Evolutionary conservation across 371 early-diverging fungal genomes (phyloP), one percentile per base, ranked within the genome.

Genomic region (Syncephalastrum sp.): DNA sequence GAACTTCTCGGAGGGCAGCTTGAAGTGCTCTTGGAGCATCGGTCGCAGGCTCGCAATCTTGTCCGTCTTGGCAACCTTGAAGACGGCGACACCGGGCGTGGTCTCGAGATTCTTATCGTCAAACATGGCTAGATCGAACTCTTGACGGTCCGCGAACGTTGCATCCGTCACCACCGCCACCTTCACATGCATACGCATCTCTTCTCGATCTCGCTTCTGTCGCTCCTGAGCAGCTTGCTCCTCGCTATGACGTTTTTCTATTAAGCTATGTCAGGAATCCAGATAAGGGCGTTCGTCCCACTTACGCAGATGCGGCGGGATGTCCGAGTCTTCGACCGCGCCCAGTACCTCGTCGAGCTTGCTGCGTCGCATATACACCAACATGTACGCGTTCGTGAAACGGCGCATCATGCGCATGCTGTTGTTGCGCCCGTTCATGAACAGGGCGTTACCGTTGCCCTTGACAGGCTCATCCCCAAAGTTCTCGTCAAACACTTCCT

Each of bases 331-430:
- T 0, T 74, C 58, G 8, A 93, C 73, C 0, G 87, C 85, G 23
- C 78, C 81, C 56, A 95, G 77, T 1, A 96, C 82, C 25, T 81
- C 65, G 33, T 86, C 87, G 50, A 89, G 63, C 55, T 88, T 79
- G 15, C 80, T 64, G 68, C 90, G 85, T 47, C 93, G 88, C 53
- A 97, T 85, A 66, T 97, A 97, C 24, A 96, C 96, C 70, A 96
- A 74, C 95, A 97, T 96, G 80, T 97, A 96, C 0, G 98, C 97
- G 65, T 94, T 97, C 5, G 95, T 94, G 60, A 89, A 93, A 5
- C 91, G 85, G 63, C 86, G 91, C 53, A 69, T 52, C 46, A 59
- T 38, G 12, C 78, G 59, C 23, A 64, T 52, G 47, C 43, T 65
- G 41, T 56, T 63, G 38, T 38, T 62, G 53, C 45, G 43, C 0